Percentiles rank a stretch among this genome's conserved stretches.
Conservation (phyloP, 345 rosid species). For the Punica granatum region DNA sequence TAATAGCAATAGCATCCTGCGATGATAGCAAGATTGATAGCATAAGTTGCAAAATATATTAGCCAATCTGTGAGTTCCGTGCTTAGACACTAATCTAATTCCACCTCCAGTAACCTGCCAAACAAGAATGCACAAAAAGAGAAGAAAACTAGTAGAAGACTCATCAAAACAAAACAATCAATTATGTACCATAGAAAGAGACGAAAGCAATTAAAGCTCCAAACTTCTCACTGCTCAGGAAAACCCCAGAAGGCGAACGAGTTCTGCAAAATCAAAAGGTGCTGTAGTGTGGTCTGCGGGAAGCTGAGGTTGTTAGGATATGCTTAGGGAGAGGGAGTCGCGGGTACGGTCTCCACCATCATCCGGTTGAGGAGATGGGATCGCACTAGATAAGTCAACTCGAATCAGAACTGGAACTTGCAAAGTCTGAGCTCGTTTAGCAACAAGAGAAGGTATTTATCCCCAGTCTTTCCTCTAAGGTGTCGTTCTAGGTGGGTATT, state of each 20-base stretch:
- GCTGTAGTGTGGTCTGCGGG: no score
- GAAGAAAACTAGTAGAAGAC: not conserved
- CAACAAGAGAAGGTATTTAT: conserved; percentile 33
- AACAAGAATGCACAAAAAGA: not conserved
- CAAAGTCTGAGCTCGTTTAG: conserved; percentile 22
- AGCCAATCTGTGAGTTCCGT: conserved; percentile 50
- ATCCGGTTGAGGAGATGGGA: no score
- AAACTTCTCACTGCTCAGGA: not conserved
- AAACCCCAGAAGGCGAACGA: not conserved
- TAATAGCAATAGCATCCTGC: conserved; percentile 74
- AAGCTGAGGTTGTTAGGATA: no score
- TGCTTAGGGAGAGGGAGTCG: no score
- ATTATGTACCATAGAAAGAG: no score
- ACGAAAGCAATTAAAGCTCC: not conserved
- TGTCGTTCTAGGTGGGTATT: not conserved
- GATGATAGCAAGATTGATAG: conserved; percentile 59
- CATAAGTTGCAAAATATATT: conserved; percentile 54
- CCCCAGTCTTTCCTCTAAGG: not conserved
- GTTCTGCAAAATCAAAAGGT: no score
- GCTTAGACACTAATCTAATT: conserved; percentile 55
- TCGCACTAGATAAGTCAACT: conserved; percentile 29
- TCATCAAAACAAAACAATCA: not conserved
- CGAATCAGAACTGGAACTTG: conserved; percentile 33
- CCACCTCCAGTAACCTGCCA: conserved; percentile 61
- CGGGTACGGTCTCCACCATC: no score